Evolutionary conservation across 164 flowering plant species (phyloP), one percentile per base, ranked within the genome.

Genomic region (Brasenia schreberi): DNA sequence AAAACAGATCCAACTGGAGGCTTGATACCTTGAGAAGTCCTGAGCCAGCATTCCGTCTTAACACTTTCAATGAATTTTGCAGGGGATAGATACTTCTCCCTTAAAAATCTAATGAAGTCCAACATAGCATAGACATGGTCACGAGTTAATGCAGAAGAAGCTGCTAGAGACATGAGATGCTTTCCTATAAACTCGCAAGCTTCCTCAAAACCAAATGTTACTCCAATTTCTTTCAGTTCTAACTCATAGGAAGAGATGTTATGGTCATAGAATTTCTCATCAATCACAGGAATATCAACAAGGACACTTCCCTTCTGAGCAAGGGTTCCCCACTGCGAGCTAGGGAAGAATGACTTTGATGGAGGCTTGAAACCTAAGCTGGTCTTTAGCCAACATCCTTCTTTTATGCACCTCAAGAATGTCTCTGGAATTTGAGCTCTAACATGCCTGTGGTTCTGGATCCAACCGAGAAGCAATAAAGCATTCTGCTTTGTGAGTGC

Each of bases 241-340:
- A 80, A 84, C 65, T 64, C 66, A 67, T 82, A 87, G 5, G 19
- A 49, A 5, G 6, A 52, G 14, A 89, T 74, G 43, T 18, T 67
- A 39, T 70, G 11, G 9, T 72, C 90, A 72, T 87, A 85, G 63
- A 76, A 89, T 3, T 16, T 19, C 45, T 75, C 66, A 73, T 88
- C 85, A 19, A 88, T 61, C 65, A 86, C 42, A 2, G 96, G 88
- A 68, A 88, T 82, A 68, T 88, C 96, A 59, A 86, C 87, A 63
- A 85, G 72, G 27, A 75, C 81, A 6, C 85, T 81, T 18, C 81
- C 84, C 60, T 65, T 73, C 75, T 82, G 85, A 70, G 87, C 69
- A 68, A 87, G 68, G 44, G 56, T 70, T 56, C 80, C 87, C 78
- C 71, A 77, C 7, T 80, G 69, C 18, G 80, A 69, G 33, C 68